Evolutionary conservation across 2,329 filamentous ascomycete genomes (phyloP).

Genomic region (Eutypella sp.): DNA sequence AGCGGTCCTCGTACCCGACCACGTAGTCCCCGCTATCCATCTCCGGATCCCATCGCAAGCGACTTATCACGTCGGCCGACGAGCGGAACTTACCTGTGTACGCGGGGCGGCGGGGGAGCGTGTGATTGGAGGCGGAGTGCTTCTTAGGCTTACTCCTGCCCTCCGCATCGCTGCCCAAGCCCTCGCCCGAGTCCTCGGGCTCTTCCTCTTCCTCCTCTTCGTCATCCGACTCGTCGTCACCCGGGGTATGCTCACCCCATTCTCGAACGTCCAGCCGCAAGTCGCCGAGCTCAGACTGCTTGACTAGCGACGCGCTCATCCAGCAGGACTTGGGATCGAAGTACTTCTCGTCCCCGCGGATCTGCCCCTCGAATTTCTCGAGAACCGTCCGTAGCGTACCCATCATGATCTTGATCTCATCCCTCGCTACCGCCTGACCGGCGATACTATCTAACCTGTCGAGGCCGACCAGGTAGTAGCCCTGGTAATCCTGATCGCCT

Average conservation of each 20-base stretch:
- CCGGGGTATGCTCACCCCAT: conserved; percentile 43
- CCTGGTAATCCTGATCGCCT: conserved; percentile 46
- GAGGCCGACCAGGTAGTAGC: conserved; percentile 59
- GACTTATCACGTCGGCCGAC: conserved; percentile 53
- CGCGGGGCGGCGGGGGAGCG: conserved; percentile 21
- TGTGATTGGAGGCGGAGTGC: conserved; percentile 4
- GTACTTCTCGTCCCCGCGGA: conserved; percentile 40
- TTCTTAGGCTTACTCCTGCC: conserved; percentile 18
- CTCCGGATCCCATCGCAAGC: conserved; percentile 54
- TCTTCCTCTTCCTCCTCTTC: conserved; percentile 39
- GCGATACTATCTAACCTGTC: conserved; percentile 26
- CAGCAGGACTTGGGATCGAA: conserved; percentile 46
- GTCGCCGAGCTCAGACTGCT: conserved; percentile 33
- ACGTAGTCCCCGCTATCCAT: conserved; percentile 49
- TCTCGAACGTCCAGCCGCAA: conserved; percentile 42
- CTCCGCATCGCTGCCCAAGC: conserved; percentile 24
- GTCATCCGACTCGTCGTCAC: conserved; percentile 29
- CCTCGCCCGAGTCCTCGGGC: conserved; percentile 34
- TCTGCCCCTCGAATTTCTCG: conserved; percentile 43
- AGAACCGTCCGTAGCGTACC: conserved; percentile 40
- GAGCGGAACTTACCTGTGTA: conserved; percentile 47
- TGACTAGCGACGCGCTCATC: conserved; percentile 39
- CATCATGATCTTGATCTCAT: conserved; percentile 38
- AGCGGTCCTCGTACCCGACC: conserved; percentile 59
- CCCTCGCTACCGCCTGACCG: conserved; percentile 23